Evolutionary conservation across 352 stramenopile species (phyloP), one percentile per base, ranked within the genome.

Genomic region (Pythium chondricola): DNA sequence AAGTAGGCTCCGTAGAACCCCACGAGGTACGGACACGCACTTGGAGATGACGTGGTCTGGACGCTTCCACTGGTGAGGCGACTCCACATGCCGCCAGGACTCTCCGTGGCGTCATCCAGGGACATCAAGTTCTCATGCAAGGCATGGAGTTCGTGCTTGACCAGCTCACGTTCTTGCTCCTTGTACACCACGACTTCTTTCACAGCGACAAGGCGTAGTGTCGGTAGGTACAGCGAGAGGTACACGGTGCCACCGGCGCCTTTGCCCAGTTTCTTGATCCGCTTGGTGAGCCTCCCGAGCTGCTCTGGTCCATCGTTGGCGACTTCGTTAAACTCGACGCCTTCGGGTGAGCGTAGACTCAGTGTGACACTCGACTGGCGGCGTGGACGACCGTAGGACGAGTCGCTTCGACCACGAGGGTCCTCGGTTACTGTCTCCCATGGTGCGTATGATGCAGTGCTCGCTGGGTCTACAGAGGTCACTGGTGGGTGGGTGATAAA

Each of bases 1-100:
- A 87, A 54, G 49, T 91, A 97, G 7, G 85, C 88, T 16, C 89
- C 87, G 42, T 95, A 92, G 56, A 97, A 97, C 2, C 68, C 65
- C n/a, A 97, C 83, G 4, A 95, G 65, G 45, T 88, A 92, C 6
- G 82, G 85, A 52, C 85, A 90, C 4, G 56, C 43, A 13, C 10
- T 45, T 30, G 26, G 10, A 36, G 45, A 42, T 13, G 37, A 17
- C 4, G 37, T 29, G 43, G 41, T 6, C 17, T 14, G 29, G 7
- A 33, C 13, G 7, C 7, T 13, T 13, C 29, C 7, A 13, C 29
- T 13, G 29, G 33, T 45, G 24, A 64, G 32, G 18, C 51, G 48
- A 3, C 41, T 43, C 52, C 45, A 66, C 30, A 52, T 29, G 13
- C 58, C 31, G 27, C 17, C 18, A 20, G 42, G 11, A 56, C 20